These are phyloP conservation scores for Monosporascus sp. DNA, from an alignment of 2,329 filamentous ascomycete species.

Conservation along the genomic window DNA sequence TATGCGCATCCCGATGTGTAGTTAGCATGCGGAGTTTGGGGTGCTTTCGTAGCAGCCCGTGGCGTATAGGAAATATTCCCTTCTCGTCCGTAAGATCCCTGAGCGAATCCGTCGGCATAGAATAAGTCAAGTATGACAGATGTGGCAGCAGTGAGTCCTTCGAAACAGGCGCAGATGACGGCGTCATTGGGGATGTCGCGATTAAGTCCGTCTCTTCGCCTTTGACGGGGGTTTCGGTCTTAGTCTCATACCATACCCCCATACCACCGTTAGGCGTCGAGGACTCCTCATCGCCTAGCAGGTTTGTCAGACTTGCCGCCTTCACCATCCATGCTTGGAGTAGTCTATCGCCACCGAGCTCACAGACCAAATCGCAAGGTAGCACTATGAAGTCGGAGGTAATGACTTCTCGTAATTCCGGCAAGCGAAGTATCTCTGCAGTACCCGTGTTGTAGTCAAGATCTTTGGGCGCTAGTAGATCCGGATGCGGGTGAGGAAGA, in stretches of 20 bases:
- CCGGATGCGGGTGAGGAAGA: conserved; percentile 66
- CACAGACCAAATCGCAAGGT: conserved; percentile 90
- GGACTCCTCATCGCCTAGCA: conserved; percentile 42
- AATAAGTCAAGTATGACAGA: conserved; percentile 75
- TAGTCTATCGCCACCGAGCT: conserved; percentile 75
- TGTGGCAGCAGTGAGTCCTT: conserved; percentile 61
- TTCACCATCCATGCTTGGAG: conserved; percentile 91
- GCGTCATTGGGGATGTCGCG: conserved; percentile 64
- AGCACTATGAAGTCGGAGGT: conserved; percentile 84
- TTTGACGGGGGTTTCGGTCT: conserved; percentile 69
- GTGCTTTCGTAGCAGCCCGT: conserved; percentile 69
- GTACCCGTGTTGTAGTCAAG: conserved; percentile 84
- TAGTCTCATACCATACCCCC: conserved; percentile 87
- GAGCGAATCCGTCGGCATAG: conserved; percentile 82
- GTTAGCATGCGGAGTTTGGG: conserved; percentile 75
- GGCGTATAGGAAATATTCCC: conserved; percentile 67
- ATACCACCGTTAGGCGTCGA: conserved; percentile 66
- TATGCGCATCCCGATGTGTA: conserved; percentile 83
- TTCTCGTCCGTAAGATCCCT: conserved; percentile 77
- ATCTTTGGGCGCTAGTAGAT: conserved; percentile 69
- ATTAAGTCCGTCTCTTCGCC: conserved; percentile 92
- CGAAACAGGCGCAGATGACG: conserved; percentile 51
- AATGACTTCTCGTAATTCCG: conserved; percentile 73
- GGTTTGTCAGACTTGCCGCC: conserved; percentile 62
- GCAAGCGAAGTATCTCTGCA: conserved; percentile 78